Percentiles rank a stretch among this genome's conserved stretches.
Conservation (phyloP, 164 flowering plant genomes). For the Aristolochia fimbriata region DNA sequence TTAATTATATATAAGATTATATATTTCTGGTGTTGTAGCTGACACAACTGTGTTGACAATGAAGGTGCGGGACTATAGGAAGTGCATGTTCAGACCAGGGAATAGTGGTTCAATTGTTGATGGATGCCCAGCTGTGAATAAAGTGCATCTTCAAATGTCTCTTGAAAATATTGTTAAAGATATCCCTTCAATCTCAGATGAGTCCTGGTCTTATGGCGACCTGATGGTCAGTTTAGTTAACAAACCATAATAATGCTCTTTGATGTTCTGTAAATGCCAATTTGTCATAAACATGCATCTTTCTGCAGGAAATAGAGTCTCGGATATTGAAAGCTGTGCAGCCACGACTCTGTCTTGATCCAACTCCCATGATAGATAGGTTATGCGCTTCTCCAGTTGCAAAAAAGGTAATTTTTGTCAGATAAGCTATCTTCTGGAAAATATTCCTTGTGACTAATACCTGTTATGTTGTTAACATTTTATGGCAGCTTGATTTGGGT, state of each 20-base stretch:
- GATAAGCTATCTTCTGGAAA: slow-evolving; percentile 1
- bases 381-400: slow-evolving; percentile 39
- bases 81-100: slow-evolving; percentile 36
- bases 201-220: slow-evolving; percentile 93
- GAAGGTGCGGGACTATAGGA: slow-evolving; percentile 84
- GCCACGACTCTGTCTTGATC: slow-evolving; percentile 79
- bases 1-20: not conserved
- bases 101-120: slow-evolving; percentile 18
- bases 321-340: slow-evolving; percentile 79
- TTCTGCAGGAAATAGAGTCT: slow-evolving; percentile 80
- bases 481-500: slow-evolving; percentile 65
- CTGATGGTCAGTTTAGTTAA: slow-evolving; percentile 51
- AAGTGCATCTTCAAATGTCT: slow-evolving; percentile 71
- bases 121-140: slow-evolving; percentile 36
- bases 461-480: not conserved
- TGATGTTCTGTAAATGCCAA: not conserved
- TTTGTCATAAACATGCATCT: not conserved
- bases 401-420: slow-evolving; percentile 36
- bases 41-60: not conserved
- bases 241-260: not conserved
- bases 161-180: slow-evolving; percentile 93
- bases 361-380: slow-evolving; percentile 72
- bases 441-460: not conserved
- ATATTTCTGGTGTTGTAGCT: not conserved
- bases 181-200: slow-evolving; percentile 67